Evolutionary conservation across 306 rosid species (phyloP), one percentile per base, ranked within the genome.

Genomic region (Trichosanthes truncata): DNA sequence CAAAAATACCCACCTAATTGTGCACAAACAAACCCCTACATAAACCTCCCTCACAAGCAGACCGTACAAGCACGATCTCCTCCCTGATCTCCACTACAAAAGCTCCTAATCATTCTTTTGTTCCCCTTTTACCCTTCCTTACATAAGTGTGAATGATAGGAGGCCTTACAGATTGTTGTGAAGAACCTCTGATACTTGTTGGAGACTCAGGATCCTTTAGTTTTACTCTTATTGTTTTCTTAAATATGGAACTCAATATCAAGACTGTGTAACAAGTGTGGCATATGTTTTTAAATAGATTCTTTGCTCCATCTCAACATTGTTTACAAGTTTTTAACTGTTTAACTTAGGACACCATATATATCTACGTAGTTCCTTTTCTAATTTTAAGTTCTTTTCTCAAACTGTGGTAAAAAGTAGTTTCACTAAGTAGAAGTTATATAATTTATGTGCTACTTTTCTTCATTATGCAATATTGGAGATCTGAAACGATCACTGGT

Each of bases 401-500:
- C 36, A 26, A 62, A 31, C 38, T 13, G 57, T 72, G 4, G 57
- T 26, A 17, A 46, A 72, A 46, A 29, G 17, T 29, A 72, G 40
- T 72, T 13, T 46, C 57, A 46, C 57, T 1, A 6, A 6, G 77
- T 46, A 45, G 55, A 71, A 71, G 57, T 71, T n/a, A n/a, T 71
- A 71, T 43, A 13, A 45, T 11, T 71, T 71, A 38, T 69, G 20
- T 71, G 76, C 56, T 23, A 71, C 76, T 71, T 71, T 69, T 71
- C 56, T 71, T 71, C 55, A 11, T 69, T 41, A 69, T 69, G 12
- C 55, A 71, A 71, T 23, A 71, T 43, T 71, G 76, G 76, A 71
- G 76, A 68, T 71, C 51, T 71, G 76, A 45, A 71, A 45, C 4
- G 7, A 46, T 46, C 55, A 11, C 43, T 45, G 49, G 74, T 10